Evolutionary conservation across 192 early-diverging fungal genomes (phyloP).

Genomic region (Coemansia sp.): DNA sequence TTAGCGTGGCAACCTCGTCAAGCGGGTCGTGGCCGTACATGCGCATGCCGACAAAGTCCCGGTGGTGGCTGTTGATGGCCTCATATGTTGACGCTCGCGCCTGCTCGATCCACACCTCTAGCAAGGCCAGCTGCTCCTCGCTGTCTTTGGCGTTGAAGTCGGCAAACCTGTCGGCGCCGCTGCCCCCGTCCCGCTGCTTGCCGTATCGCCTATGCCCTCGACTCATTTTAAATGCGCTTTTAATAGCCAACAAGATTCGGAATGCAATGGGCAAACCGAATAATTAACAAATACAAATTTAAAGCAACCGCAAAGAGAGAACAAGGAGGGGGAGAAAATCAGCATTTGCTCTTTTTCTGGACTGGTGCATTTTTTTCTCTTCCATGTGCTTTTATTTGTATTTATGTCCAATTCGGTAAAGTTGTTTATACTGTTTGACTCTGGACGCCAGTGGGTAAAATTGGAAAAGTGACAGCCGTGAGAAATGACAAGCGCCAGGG

Average conservation of each 20-base stretch:
- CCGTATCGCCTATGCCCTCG: slow-evolving; percentile 20
- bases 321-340: neutral
- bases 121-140: slow-evolving; percentile 21
- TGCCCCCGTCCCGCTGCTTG: slow-evolving; percentile 6
- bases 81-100: slow-evolving; percentile 34
- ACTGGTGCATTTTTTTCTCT: neutral
- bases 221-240: slow-evolving; percentile 16
- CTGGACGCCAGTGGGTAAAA: no score
- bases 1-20: slow-evolving; percentile 51
- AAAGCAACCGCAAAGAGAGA: neutral
- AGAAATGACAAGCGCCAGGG: neutral
- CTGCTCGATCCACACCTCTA: slow-evolving; percentile 27
- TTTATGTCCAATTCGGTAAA: neutral
- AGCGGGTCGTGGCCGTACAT: slow-evolving; percentile 43
- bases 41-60: slow-evolving; percentile 30
- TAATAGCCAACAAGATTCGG: neutral
- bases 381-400: neutral
- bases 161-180: neutral
- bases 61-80: slow-evolving; percentile 46
- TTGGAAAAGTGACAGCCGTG: no score
- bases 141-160: slow-evolving; percentile 22
- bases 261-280: neutral
- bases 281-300: neutral
- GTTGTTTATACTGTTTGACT: no score
- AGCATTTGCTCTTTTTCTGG: neutral